These are phyloP conservation scores for Miscanthus lutarioriparius DNA, from an alignment of 176 grass and related monocot species.

Conservation along the genomic window DNA sequence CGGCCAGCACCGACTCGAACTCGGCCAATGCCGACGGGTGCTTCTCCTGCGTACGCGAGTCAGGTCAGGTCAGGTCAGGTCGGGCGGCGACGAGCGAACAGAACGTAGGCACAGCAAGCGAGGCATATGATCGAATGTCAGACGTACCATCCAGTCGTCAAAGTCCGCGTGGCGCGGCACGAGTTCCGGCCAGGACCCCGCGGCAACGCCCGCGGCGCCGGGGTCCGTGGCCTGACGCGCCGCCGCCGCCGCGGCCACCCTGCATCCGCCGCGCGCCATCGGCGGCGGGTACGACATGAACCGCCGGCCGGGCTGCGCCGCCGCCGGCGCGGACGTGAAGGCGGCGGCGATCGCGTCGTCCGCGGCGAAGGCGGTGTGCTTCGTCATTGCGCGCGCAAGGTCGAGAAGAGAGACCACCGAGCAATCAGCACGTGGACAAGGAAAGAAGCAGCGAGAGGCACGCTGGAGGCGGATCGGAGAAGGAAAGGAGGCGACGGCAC, in stretches of 20 bases:
- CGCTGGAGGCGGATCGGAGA: background rate
- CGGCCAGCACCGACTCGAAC: slow-evolving; percentile 54
- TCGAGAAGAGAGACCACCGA: background rate
- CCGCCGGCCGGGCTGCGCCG: background rate
- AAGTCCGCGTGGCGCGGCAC: background rate
- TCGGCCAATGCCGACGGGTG: slow-evolving; percentile 72
- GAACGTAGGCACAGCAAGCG: background rate
- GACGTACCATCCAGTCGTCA: slow-evolving; percentile 22
- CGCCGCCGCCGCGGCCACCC: background rate
- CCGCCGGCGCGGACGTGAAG: background rate
- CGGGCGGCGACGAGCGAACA: background rate
- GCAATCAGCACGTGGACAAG: background rate
- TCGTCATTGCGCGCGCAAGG: slow-evolving; percentile 35
- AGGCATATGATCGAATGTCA: background rate
- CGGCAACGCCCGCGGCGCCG: background rate
- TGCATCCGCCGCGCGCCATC: background rate
- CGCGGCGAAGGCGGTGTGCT: slow-evolving; percentile 35
- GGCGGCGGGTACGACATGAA: slow-evolving; percentile 22
- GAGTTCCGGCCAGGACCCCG: background rate
- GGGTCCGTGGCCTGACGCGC: background rate
- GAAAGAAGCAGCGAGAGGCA: too few species aligned
- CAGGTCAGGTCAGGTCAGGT: too few species aligned
- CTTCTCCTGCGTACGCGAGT: slow-evolving; percentile 43
- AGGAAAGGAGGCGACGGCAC: background rate
- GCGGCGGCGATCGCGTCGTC: slow-evolving; percentile 35